These are phyloP conservation scores for Trametes sp. DNA, from an alignment of 1,284 basidiomycete genomes.

Conservation along the genomic window DNA sequence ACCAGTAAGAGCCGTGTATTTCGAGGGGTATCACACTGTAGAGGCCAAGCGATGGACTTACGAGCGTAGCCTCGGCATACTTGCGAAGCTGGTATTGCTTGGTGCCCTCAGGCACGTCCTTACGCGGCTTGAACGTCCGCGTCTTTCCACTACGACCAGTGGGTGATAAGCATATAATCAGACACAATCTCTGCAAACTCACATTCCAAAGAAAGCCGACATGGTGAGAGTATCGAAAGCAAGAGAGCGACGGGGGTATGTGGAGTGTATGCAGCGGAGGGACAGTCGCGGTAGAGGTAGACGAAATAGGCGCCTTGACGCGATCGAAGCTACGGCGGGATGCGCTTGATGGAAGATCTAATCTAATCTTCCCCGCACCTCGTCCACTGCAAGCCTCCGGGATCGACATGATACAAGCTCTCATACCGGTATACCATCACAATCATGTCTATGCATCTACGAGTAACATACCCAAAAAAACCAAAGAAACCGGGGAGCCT, in stretches of 20 bases:
- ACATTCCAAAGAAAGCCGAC: conserved; percentile 89
- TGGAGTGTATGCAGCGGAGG: background rate
- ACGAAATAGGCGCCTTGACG: conserved; percentile 20
- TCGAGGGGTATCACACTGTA: conserved; percentile 1
- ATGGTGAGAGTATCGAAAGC: conserved; percentile 45
- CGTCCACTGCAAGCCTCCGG: too few relatives aligned
- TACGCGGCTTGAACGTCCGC: conserved; percentile 95
- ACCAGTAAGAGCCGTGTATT: background rate
- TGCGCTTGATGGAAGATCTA: conserved; percentile 4
- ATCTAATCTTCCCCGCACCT: conserved; percentile 3
- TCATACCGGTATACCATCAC: too few relatives aligned
- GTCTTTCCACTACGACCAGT: conserved; percentile 75
- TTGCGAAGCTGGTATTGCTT: conserved; percentile 97
- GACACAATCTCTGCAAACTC: conserved; percentile 41
- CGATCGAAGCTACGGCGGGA: conserved; percentile 12
- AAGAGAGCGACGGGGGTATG: conserved; percentile 1
- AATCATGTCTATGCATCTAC: too few relatives aligned
- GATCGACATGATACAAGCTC: background rate
- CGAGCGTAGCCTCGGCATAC: conserved; percentile 96
- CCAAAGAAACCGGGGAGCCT: too few relatives aligned
- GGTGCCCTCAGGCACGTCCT: conserved; percentile 94
- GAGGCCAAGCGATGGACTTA: conserved; percentile 46
- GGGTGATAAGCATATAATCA: conserved; percentile 12
- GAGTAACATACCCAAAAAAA: too few relatives aligned
- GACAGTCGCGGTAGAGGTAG: conserved; percentile 11